Conservation (phyloP, 179 eudicot species). For the Drosera spatulata region DNA sequence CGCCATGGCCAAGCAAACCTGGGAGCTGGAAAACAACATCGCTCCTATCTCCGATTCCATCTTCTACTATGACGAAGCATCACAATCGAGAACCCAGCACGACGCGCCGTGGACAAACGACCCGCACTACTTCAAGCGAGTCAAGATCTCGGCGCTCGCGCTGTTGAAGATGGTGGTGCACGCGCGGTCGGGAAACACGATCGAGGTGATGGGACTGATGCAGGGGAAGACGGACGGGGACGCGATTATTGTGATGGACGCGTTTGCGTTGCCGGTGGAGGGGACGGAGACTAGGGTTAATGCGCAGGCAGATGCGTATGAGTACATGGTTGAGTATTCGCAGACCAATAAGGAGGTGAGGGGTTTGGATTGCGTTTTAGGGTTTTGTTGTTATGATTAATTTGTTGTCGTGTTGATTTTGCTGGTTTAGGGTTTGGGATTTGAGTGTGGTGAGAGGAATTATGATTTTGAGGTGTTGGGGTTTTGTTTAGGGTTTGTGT, state of each 20-base stretch:
- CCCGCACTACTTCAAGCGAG: conserved; percentile 86
- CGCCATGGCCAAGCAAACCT: conserved; percentile 63
- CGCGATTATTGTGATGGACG: conserved; percentile 85
- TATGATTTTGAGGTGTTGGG: too few relatives aligned
- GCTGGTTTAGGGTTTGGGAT: too few relatives aligned
- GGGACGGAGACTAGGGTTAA: conserved; percentile 99
- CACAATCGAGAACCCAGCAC: conserved; percentile 61
- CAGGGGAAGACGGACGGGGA: conserved; percentile 95
- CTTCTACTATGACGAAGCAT: conserved; percentile 72
- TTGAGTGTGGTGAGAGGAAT: too few relatives aligned
- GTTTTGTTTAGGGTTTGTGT: too few relatives aligned
- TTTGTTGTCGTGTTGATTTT: too few relatives aligned
- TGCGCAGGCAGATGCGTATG: conserved; percentile 98
- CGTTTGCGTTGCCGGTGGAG: conserved; percentile 94
- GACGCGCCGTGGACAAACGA: conserved; percentile 80
- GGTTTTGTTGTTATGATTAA: too few relatives aligned
- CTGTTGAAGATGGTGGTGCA: conserved; percentile 92
- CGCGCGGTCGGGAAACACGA: conserved; percentile 87
- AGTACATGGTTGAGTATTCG: conserved; percentile 97
- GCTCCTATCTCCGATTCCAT: conserved; percentile 47
- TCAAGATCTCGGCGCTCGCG: conserved; percentile 85
- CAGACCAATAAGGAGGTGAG: conserved; percentile 72
- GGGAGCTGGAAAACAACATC: conserved; percentile 94
- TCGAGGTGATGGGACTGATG: conserved; percentile 96
- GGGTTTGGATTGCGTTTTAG: too few relatives aligned